Conservation (phyloP, 257 asterid genomes). For the Forsythia suspensa region DNA sequence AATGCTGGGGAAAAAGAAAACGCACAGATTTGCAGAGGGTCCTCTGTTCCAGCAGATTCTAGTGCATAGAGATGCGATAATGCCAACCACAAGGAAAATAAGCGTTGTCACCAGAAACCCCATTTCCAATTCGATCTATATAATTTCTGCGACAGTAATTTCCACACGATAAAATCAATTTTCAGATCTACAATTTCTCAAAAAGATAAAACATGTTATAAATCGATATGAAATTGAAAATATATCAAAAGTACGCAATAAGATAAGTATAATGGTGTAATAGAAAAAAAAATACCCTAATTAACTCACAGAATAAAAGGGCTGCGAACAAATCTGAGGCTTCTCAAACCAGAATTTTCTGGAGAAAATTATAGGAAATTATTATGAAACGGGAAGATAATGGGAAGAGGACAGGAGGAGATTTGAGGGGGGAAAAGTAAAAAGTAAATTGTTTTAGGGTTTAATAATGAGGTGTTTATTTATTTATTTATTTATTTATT, state of each 20-base stretch:
- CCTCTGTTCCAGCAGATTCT: constrained; percentile 93
- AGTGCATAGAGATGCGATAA: constrained; percentile 69
- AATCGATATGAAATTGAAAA: not conserved
- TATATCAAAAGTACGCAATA: not conserved
- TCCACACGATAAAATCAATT: not conserved
- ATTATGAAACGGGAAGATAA: too few species aligned
- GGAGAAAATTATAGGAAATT: not conserved
- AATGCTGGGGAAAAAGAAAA: not conserved
- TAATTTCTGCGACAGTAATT: constrained; percentile 24
- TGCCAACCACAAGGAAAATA: constrained; percentile 68
- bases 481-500: too few species aligned
- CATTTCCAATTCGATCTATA: constrained; percentile 43
- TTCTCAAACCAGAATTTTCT: not conserved
- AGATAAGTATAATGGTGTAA: too few species aligned
- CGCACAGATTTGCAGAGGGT: constrained; percentile 90
- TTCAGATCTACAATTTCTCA: constrained; percentile 27
- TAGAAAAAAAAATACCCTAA: not conserved
- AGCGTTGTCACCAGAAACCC: constrained; percentile 84
- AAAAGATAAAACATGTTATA: not conserved
- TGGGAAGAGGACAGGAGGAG: not conserved
- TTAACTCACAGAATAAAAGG: not conserved
- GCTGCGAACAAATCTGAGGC: not conserved
- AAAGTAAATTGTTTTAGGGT: too few species aligned
- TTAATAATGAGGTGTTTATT: too few species aligned
- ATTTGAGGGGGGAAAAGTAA: not conserved